A percentile compares a stretch with the other conserved stretches of the same genome.
phyloP scores from a whole-genome alignment of 306 rosid genomes.

The Pterocarpus macrocarpus region DNA sequence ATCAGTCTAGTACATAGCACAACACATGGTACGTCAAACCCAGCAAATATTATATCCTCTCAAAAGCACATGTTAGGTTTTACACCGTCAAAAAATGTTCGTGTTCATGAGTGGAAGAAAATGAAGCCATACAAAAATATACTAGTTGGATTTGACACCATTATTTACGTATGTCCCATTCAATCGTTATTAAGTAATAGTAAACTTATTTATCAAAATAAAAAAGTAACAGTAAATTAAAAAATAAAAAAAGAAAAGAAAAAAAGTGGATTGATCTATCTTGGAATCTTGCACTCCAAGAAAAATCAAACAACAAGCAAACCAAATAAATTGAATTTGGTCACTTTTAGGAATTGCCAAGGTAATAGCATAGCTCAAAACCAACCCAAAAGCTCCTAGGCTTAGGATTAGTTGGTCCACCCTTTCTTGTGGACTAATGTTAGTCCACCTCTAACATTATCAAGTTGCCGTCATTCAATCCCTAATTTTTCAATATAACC shows the following conservation, averaged over 20 bases:
- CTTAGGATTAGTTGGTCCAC: too few species aligned
- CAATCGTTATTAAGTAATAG: neutral
- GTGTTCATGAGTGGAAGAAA: neutral
- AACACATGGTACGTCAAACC: too few species aligned
- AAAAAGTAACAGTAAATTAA: neutral
- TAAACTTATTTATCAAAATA: too few species aligned
- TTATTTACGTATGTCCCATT: neutral
- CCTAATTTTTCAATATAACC: too few species aligned
- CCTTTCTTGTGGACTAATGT: too few species aligned
- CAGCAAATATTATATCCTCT: too few species aligned
- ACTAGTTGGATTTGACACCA: neutral
- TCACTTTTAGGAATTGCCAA: neutral
- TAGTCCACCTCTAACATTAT: too few species aligned
- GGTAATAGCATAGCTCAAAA: conserved; percentile 5
- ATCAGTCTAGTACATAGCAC: too few species aligned
- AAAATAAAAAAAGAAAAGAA: too few species aligned
- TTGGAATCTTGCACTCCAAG: conserved; percentile 16
- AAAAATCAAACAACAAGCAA: conserved; percentile 26
- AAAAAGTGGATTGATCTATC: neutral
- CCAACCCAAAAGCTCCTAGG: neutral
- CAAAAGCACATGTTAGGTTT: too few species aligned
- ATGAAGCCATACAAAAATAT: neutral
- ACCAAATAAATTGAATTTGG: neutral
- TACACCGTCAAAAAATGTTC: neutral
- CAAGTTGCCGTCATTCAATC: too few species aligned